These are phyloP conservation scores for Voacanga thouarsii DNA, from an alignment of 257 asterid species.

Conservation along the genomic window DNA sequence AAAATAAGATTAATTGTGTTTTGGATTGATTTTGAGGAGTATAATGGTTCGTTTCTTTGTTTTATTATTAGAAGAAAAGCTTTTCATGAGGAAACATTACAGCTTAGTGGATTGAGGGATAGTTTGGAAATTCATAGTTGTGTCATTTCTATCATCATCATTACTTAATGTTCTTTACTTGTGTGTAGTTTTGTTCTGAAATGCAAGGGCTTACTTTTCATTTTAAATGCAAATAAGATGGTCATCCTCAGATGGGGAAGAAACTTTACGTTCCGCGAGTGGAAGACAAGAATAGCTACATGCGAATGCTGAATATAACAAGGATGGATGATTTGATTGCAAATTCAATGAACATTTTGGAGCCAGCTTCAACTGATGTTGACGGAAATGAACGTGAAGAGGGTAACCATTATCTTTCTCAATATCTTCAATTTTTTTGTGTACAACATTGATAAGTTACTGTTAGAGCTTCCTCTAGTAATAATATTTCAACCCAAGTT, in stretches of 20 bases:
- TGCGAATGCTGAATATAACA: constrained; percentile 88
- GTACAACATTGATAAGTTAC: not conserved
- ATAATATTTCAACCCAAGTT: not conserved
- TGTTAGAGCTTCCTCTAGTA: not conserved
- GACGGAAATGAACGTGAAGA: constrained; percentile 86
- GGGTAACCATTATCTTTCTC: constrained; percentile 42
- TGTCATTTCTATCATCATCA: not conserved
- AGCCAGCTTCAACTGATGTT: constrained; percentile 65
- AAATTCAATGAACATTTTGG: constrained; percentile 87
- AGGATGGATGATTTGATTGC: constrained; percentile 76
- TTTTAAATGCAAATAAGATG: constrained; percentile 45
- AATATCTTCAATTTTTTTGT: not conserved
- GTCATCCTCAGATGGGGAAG: constrained; percentile 47
- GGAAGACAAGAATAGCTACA: constrained; percentile 88
- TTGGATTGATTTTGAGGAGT: not conserved
- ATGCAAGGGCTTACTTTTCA: constrained; percentile 13
- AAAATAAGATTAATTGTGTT: not conserved
- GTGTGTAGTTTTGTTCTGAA: not conserved
- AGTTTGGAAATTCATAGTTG: not conserved
- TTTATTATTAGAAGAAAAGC: not conserved
- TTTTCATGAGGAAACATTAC: not conserved
- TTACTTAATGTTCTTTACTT: not conserved
- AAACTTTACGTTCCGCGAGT: constrained; percentile 91
- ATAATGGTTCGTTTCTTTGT: not conserved
- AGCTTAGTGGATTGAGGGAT: not conserved